Percentiles rank a stretch among this genome's conserved stretches.
These are phyloP conservation scores for Thielaviopsis populi DNA, from an alignment of 2,329 filamentous ascomycete species.

Conservation along the genomic window DNA sequence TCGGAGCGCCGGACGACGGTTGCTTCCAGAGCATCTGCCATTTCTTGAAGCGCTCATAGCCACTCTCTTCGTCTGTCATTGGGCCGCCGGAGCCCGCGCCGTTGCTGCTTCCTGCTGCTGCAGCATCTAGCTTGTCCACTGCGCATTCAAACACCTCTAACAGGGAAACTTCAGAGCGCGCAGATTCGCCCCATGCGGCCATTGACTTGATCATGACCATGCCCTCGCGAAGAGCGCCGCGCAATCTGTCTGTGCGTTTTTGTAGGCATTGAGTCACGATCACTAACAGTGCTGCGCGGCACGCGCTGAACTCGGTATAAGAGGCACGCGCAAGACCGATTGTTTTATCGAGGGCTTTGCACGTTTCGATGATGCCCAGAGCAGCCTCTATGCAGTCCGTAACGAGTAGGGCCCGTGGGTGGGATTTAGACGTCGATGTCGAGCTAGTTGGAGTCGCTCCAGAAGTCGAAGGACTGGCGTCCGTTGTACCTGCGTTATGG, in stretches of 20 bases:
- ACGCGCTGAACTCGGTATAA: slow-evolving; percentile 42
- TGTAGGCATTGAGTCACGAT: slow-evolving; percentile 28
- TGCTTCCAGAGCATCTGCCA: slow-evolving; percentile 34
- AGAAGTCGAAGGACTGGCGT: slow-evolving; percentile 9
- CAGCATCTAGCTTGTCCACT: slow-evolving; percentile 31
- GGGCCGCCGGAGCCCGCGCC: slow-evolving; percentile 21
- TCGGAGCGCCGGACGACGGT: slow-evolving; percentile 16
- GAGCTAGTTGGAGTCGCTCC: slow-evolving; percentile 19
- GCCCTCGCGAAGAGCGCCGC: slow-evolving; percentile 33
- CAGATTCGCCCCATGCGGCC: slow-evolving; percentile 37
- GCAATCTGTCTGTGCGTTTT: slow-evolving; percentile 27
- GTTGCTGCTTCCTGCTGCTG: slow-evolving; percentile 22
- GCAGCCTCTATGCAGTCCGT: slow-evolving; percentile 39
- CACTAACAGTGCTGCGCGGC: slow-evolving; percentile 38
- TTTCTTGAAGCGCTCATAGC: slow-evolving; percentile 36
- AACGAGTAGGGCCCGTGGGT: slow-evolving; percentile 27
- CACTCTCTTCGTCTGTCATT: slow-evolving; percentile 23
- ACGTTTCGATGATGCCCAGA: slow-evolving; percentile 35
- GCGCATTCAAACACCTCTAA: slow-evolving; percentile 38
- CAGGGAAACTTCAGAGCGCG: slow-evolving; percentile 37
- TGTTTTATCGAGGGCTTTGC: slow-evolving; percentile 33
- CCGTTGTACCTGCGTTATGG: neutral
- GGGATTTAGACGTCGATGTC: slow-evolving; percentile 21
- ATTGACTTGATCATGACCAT: slow-evolving; percentile 37
- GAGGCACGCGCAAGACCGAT: slow-evolving; percentile 39